Base-by-base conservation (phyloP, 208 protist species). In the Chromosphaera perkinsii region DNA sequence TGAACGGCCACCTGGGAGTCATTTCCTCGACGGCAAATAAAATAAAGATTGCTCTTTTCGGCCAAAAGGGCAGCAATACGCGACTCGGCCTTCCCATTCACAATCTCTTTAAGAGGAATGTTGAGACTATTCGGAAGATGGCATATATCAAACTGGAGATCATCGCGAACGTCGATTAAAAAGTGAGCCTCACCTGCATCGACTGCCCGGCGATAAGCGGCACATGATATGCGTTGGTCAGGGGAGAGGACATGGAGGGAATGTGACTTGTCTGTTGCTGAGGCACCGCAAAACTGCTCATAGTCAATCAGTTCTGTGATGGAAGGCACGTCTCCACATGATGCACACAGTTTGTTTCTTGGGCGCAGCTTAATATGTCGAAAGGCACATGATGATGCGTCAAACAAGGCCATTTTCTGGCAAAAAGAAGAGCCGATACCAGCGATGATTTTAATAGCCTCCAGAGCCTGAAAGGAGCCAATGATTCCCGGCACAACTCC, bases 1-100 rank as follows among this genome's bases (percentile, higher is more conserved):
- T 55, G 49, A 9, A 55, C 10, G 17, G 49, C 49, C 7, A 9
- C 12, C 49, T 55, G 49, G 27, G 49, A 55, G 17, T 55, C 49
- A 55, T 55, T 55, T 5, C 49, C 49, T 12, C 5, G 5, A 17
- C 49, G 49, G 27, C 49, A 55, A n/a, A 55, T 17, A 17, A 55
- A 55, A 55, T 27, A 9, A 26, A 55, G 7, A 17, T 45, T 45
- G n/a, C n/a, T n/a, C n/a, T n/a, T n/a, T n/a, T n/a, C n/a, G n/a
- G n/a, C n/a, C n/a, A n/a, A n/a, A n/a, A n/a, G n/a, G n/a, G n/a
- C n/a, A n/a, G n/a, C n/a, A n/a, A n/a, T n/a, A n/a, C n/a, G n/a
- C n/a, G n/a, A n/a, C n/a, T n/a, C n/a, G 17, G 39, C 39, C 39
- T 45, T 45, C 17, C 5, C 49, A n/a, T 32, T 17, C 12, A 7